Conservation (phyloP, 257 asterid genomes). For the Petunia secreta region DNA sequence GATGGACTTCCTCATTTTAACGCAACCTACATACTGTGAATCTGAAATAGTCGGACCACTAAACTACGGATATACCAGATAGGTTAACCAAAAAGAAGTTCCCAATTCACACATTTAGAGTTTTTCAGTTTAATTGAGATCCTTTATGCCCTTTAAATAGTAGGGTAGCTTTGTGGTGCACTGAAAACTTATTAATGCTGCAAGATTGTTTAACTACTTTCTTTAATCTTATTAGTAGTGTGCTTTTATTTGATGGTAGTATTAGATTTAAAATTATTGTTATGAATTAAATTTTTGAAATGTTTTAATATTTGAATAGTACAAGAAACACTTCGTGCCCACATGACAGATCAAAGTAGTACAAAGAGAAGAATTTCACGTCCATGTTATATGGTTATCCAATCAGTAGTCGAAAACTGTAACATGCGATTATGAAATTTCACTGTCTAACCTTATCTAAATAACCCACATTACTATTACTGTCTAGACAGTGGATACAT, state of each 20-base stretch:
- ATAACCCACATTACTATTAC: neutral
- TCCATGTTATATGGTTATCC: neutral
- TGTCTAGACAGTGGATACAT: neutral
- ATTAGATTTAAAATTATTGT: neutral
- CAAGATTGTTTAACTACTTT: too few relatives aligned
- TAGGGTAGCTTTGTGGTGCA: too few relatives aligned
- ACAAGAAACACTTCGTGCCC: neutral
- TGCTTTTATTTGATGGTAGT: neutral
- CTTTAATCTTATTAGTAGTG: too few relatives aligned
- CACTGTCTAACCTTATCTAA: neutral
- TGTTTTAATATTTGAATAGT: neutral
- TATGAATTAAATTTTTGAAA: too few relatives aligned
- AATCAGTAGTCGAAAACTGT: conserved; percentile 1
- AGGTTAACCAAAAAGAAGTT: too few relatives aligned
- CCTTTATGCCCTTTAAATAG: neutral
- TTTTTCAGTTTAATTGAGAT: neutral
- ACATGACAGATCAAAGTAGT: neutral
- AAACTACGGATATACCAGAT: too few relatives aligned
- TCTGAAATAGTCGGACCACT: too few relatives aligned
- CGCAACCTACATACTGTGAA: too few relatives aligned
- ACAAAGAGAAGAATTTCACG: neutral
- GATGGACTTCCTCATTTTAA: too few relatives aligned
- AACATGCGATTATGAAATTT: neutral
- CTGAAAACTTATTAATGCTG: too few relatives aligned
- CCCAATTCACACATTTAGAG: neutral